Evolutionary conservation across 2,329 filamentous ascomycete species (phyloP).

Genomic region (Tricladium varicosporioides): DNA sequence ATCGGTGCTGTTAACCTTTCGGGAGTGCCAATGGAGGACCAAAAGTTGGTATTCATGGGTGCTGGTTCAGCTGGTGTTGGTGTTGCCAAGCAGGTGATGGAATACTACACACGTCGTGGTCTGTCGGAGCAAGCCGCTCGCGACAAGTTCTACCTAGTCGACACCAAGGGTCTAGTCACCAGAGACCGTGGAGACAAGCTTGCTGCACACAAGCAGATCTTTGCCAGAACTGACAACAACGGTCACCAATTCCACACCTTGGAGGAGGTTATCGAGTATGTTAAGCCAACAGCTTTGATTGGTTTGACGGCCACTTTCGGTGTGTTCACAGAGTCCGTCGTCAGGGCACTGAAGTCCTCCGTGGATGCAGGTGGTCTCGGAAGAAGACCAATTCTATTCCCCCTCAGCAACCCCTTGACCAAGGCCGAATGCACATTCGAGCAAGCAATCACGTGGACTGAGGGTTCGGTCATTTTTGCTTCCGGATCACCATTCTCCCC

Average conservation of each 20-base stretch:
- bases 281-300: conserved; percentile 91
- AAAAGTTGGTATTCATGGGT: conserved; percentile 93
- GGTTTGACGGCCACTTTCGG: conserved; percentile 93
- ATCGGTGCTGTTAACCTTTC: conserved; percentile 78
- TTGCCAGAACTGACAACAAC: conserved; percentile 62
- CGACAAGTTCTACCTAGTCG: conserved; percentile 94
- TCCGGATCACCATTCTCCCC: conserved; percentile 89
- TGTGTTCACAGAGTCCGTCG: conserved; percentile 84
- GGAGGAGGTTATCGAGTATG: conserved; percentile 88
- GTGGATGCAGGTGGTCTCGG: conserved; percentile 65
- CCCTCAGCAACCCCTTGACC: conserved; percentile 90
- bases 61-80: conserved; percentile 94
- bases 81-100: conserved; percentile 95
- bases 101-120: conserved; percentile 92
- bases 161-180: conserved; percentile 94
- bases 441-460: conserved; percentile 85
- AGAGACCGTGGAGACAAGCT: conserved; percentile 90
- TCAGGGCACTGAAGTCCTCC: conserved; percentile 66
- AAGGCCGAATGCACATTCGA: conserved; percentile 98
- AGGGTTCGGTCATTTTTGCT: conserved; percentile 89
- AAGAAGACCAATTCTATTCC: conserved; percentile 87
- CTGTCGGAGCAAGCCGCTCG: conserved; percentile 83
- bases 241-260: conserved; percentile 74
- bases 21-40: conserved; percentile 80
- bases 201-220: conserved; percentile 82